Evolutionary conservation across 768 basidiomycete species (phyloP).

Genomic region (Austroboletus eburneus): DNA sequence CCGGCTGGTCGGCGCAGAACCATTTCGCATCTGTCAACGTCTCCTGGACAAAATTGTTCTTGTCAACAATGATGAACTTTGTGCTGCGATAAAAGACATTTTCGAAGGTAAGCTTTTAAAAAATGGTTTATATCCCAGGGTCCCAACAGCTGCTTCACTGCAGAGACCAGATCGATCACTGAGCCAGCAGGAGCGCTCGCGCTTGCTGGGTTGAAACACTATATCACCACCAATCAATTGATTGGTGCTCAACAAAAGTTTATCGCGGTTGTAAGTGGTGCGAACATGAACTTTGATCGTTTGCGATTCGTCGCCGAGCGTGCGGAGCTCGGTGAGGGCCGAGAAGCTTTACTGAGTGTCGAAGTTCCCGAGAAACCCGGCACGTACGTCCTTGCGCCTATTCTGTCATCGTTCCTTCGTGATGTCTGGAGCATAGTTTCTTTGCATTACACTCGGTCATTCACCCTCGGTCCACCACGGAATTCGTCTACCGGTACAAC

Average conservation of each 20-base stretch:
- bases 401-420: background rate
- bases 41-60: slow-evolving; percentile 79
- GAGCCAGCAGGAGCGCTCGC: slow-evolving; percentile 95
- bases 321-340: slow-evolving; percentile 93
- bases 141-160: background rate
- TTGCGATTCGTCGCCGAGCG: slow-evolving; percentile 98
- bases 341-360: slow-evolving; percentile 91
- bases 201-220: slow-evolving; percentile 85
- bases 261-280: slow-evolving; percentile 90
- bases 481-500: slow-evolving; percentile 92
- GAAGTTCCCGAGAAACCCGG: slow-evolving; percentile 92
- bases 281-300: slow-evolving; percentile 99
- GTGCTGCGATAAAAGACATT: slow-evolving; percentile 97
- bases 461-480: slow-evolving; percentile 88
- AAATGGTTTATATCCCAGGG: background rate
- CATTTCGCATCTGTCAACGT: slow-evolving; percentile 87
- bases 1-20: slow-evolving; percentile 90
- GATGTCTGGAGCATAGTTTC: slow-evolving; percentile 52
- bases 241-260: slow-evolving; percentile 82
- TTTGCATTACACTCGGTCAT: slow-evolving; percentile 81
- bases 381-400: slow-evolving; percentile 47
- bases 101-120: slow-evolving; percentile 72
- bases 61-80: slow-evolving; percentile 93
- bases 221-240: slow-evolving; percentile 79
- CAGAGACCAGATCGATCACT: slow-evolving; percentile 90